Evolutionary conservation across 1,284 basidiomycete species (phyloP).

Genomic region (Ganoderma meredithae): DNA sequence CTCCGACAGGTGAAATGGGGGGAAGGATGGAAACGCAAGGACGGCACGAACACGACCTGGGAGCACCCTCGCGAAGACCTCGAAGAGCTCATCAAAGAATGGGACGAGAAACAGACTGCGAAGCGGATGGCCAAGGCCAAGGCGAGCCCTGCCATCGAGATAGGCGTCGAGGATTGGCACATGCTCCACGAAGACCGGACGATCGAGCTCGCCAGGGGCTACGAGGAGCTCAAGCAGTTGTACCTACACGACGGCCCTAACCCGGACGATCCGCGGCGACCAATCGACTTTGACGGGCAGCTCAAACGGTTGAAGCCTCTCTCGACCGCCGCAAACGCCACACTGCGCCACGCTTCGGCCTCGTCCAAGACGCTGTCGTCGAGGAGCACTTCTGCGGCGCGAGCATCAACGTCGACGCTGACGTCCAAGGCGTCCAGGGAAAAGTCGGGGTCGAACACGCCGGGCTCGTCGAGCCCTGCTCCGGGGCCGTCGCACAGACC

Average conservation of each 20-base stretch:
- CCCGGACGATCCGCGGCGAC: conserved; percentile 1
- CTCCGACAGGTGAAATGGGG: conserved; percentile 46
- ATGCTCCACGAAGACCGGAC: conserved; percentile 34
- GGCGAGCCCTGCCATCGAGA: conserved; percentile 35
- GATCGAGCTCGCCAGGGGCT: conserved; percentile 48
- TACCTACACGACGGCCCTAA: conserved; percentile 12
- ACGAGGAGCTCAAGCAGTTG: conserved; percentile 28
- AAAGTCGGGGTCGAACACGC: conserved; percentile 6
- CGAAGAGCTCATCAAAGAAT: conserved; percentile 35
- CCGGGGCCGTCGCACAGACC: conserved; percentile 1
- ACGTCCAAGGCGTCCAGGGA: conserved; percentile 5
- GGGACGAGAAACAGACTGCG: conserved; percentile 37
- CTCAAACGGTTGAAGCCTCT: conserved; percentile 4
- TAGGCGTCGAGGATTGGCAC: conserved; percentile 28
- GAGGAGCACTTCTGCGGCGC: not conserved
- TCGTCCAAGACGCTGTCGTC: conserved; percentile 10
- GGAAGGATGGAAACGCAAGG: conserved; percentile 45
- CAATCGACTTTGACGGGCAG: conserved; percentile 20
- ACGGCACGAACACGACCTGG: conserved; percentile 54
- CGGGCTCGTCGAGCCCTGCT: conserved; percentile 1
- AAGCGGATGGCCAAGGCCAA: conserved; percentile 34
- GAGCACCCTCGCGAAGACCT: conserved; percentile 34
- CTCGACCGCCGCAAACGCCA: not conserved
- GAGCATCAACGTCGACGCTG: not conserved
- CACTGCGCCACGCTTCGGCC: not conserved